These are phyloP conservation scores for Aspergillus sp. DNA, from an alignment of 2,329 filamentous ascomycete species.

Conservation along the genomic window DNA sequence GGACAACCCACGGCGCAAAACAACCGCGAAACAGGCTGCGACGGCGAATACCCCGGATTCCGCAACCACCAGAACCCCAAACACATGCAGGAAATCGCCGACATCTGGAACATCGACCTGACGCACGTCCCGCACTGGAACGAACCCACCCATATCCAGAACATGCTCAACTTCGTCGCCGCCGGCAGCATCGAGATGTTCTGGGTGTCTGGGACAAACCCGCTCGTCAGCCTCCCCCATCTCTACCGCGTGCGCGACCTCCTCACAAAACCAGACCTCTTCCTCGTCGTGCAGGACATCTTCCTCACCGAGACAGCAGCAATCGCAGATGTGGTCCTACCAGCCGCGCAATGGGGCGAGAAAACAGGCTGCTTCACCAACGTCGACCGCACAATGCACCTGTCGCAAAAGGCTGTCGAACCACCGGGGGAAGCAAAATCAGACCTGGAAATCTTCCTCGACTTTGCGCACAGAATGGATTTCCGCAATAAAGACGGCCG, in stretches of 20 bases:
- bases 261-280: slow-evolving; percentile 33
- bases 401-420: slow-evolving; percentile 39
- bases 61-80: slow-evolving; percentile 35
- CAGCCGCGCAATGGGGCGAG: slow-evolving; percentile 39
- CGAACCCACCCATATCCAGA: slow-evolving; percentile 38
- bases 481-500: slow-evolving; percentile 37
- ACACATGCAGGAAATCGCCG: slow-evolving; percentile 39
- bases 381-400: slow-evolving; percentile 39
- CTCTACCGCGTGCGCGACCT: slow-evolving; percentile 28
- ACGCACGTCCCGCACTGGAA: slow-evolving; percentile 40
- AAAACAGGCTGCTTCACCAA: slow-evolving; percentile 44
- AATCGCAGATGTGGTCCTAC: slow-evolving; percentile 39
- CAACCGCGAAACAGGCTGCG: slow-evolving; percentile 41
- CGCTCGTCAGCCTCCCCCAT: slow-evolving; percentile 40
- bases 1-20: slow-evolving; percentile 43
- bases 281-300: slow-evolving; percentile 39
- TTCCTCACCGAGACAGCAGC: slow-evolving; percentile 39
- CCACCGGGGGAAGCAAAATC: slow-evolving; percentile 38
- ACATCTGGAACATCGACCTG: slow-evolving; percentile 38
- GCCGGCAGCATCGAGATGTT: slow-evolving; percentile 37
- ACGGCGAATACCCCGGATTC: slow-evolving; percentile 41
- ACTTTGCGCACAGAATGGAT: slow-evolving; percentile 35
- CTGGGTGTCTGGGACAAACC: slow-evolving; percentile 42
- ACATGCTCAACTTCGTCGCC: slow-evolving; percentile 38
- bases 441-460: slow-evolving; percentile 39